Base-by-base conservation (phyloP, 2,329 filamentous ascomycete species). In the Calonectria naviculata region DNA sequence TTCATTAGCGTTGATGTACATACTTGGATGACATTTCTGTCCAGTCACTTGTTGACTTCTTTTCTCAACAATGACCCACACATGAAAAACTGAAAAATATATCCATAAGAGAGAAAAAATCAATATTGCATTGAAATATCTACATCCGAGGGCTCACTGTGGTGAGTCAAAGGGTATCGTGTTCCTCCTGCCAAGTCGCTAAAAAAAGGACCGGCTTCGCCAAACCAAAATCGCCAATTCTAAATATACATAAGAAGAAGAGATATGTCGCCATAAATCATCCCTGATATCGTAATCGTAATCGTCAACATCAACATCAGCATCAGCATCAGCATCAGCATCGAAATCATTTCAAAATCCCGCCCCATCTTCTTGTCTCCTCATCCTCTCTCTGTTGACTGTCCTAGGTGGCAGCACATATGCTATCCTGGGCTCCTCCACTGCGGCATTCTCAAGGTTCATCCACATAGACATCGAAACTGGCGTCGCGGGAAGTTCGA, bases 381-480 rank as follows among this genome's bases (percentile, higher is more conserved):
- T 6, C 10, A 38, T n/a, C 4, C 19, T 29, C 4, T 68, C 46
- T 44, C 36, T 64, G 15, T 44, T 17, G n/a, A 15, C 58, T 36
- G 29, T 36, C 47, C 61, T 73, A 72, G 31, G 72, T 26, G 75
- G 76, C 28, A 79, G 49, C 44, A 79, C 75, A 60, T 79, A 79
- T 36, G 77, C 77, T 63, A 79, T 36, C 68, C 68, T 77, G 49
- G 77, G 77, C 41, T 79, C 77, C 41, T 76, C 75, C 47, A 79
- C 76, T 10, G 71, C 73, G 56, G 77, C 77, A 26, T 77, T 67
- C 65, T 79, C 77, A 9, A 79, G 64, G 17, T 74, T 69, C 49
- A 70, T 73, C 77, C 77, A 79, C 74, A 77, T 78, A n/a, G 75
- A 79, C 36, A 77, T 71, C 19, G 77, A 79, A 8, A 79, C 77